Conservation (phyloP, 345 rosid genomes). For the Ricinus communis region DNA sequence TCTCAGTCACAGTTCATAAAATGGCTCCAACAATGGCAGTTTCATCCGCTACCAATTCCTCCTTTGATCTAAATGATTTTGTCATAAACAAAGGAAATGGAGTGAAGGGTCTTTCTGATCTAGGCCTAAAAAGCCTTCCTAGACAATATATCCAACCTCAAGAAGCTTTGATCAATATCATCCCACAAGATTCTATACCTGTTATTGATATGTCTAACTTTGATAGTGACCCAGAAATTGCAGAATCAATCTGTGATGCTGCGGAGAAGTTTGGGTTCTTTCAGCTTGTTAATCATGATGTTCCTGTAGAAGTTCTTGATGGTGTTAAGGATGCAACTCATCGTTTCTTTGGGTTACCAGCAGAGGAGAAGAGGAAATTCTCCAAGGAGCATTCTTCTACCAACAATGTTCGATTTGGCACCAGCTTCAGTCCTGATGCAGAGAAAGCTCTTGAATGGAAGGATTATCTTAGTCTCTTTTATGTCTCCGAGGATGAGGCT, state of each 20-base stretch:
- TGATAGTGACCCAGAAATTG: slow-evolving; percentile 13
- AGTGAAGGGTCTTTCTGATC: slow-evolving; percentile 26
- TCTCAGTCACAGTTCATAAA: background rate
- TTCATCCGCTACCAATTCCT: background rate
- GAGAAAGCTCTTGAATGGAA: slow-evolving; percentile 47
- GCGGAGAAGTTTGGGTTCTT: slow-evolving; percentile 26
- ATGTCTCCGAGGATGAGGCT: slow-evolving; percentile 45
- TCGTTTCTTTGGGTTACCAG: slow-evolving; percentile 18
- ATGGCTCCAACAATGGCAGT: slow-evolving; percentile 22
- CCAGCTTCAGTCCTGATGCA: slow-evolving; percentile 14
- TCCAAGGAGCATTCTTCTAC: slow-evolving; percentile 22
- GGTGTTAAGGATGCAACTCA: slow-evolving; percentile 19
- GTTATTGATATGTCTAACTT: slow-evolving; percentile 18
- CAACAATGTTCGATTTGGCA: slow-evolving; percentile 7
- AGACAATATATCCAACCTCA: slow-evolving; percentile 18
- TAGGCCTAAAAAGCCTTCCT: slow-evolving; percentile 24
- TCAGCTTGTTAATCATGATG: slow-evolving; percentile 20
- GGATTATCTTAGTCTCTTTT: slow-evolving; percentile 53
- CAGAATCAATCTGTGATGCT: slow-evolving; percentile 20
- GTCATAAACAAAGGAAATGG: slow-evolving; percentile 24
- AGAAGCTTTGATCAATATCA: slow-evolving; percentile 6
- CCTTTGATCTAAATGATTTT: slow-evolving; percentile 18
- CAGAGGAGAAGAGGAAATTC: slow-evolving; percentile 19
- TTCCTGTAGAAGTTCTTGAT: slow-evolving; percentile 20
- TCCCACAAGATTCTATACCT: slow-evolving; percentile 18